Evolutionary conservation across 805 yeast genomes (phyloP).

Genomic region (Yarrowia osloensis): DNA sequence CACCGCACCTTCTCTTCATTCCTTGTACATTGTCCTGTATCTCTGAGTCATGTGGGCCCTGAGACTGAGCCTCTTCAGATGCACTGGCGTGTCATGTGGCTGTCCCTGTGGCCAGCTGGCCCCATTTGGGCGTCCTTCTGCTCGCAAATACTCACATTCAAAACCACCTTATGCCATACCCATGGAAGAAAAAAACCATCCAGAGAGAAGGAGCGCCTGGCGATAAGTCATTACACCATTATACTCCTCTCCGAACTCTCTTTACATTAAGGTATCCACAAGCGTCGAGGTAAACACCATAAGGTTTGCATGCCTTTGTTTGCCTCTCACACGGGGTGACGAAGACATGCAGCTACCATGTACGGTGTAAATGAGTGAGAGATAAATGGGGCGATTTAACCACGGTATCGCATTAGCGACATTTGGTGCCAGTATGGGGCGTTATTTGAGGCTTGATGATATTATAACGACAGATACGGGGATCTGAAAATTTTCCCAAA

Average conservation of each 20-base stretch:
- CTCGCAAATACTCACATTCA: slow-evolving; percentile 25
- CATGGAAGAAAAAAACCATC: slow-evolving; percentile 1
- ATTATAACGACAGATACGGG: background rate
- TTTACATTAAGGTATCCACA: background rate
- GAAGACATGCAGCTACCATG: slow-evolving; percentile 21
- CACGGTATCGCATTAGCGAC: slow-evolving; percentile 4
- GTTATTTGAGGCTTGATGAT: background rate
- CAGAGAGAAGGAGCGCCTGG: slow-evolving; percentile 14
- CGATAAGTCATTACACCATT: slow-evolving; percentile 21
- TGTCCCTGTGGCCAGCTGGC: background rate
- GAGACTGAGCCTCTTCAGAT: background rate
- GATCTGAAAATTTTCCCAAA: background rate
- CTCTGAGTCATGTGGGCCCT: slow-evolving; percentile 7
- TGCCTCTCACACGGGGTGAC: slow-evolving; percentile 26
- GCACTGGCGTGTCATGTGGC: background rate
- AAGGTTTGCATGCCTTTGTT: slow-evolving; percentile 3
- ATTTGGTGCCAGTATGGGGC: background rate
- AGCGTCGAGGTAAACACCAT: slow-evolving; percentile 26
- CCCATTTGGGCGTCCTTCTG: background rate
- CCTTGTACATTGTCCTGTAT: slow-evolving; percentile 1
- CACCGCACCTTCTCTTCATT: background rate
- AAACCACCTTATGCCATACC: slow-evolving; percentile 19
- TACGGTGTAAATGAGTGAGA: background rate
- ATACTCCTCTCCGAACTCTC: slow-evolving; percentile 13
- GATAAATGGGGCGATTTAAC: slow-evolving; percentile 24